A percentile compares a stretch with the other conserved stretches of the same genome.
Conservation (phyloP, 495 filamentous ascomycete species). For the Penicillium lagena region DNA sequence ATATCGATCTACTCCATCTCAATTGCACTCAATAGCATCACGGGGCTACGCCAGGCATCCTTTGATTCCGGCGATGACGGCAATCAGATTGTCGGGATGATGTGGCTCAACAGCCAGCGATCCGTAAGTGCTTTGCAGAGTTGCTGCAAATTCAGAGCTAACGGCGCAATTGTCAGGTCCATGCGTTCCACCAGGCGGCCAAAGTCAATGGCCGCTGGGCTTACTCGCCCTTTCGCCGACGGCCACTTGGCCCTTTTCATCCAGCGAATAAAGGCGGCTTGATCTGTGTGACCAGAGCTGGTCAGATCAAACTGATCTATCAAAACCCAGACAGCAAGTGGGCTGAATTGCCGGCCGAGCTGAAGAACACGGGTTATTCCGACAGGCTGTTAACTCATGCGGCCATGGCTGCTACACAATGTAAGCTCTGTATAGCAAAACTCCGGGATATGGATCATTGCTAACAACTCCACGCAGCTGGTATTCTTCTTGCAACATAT, state of each 20-base stretch:
- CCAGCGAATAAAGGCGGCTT: conserved; percentile 62
- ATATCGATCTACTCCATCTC: conserved; percentile 59
- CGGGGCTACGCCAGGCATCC: conserved; percentile 44
- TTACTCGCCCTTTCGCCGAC: conserved; percentile 42
- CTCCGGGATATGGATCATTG: not conserved
- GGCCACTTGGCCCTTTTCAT: conserved; percentile 57
- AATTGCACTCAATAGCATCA: conserved; percentile 61
- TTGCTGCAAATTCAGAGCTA: not conserved
- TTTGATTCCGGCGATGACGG: conserved; percentile 63
- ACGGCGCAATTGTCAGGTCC: conserved; percentile 25
- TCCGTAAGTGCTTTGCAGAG: conserved; percentile 30
- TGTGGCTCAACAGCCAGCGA: conserved; percentile 68
- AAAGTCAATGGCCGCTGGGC: conserved; percentile 46
- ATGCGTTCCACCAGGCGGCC: conserved; percentile 46
- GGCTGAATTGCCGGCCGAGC: conserved; percentile 57
- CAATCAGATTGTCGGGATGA: conserved; percentile 70
- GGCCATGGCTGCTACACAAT: conserved; percentile 65
- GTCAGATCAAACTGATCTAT: conserved; percentile 62
- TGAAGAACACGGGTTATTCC: conserved; percentile 63
- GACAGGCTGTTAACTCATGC: conserved; percentile 75
- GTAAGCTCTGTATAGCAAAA: conserved; percentile 29
- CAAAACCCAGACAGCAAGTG: conserved; percentile 61
- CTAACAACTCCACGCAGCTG: conserved; percentile 23
- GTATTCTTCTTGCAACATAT: conserved; percentile 58
- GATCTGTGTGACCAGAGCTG: conserved; percentile 63